Evolutionary conservation across 192 early-diverging fungal genomes (phyloP).

Genomic region (Rhizoclosmatium globosum): DNA sequence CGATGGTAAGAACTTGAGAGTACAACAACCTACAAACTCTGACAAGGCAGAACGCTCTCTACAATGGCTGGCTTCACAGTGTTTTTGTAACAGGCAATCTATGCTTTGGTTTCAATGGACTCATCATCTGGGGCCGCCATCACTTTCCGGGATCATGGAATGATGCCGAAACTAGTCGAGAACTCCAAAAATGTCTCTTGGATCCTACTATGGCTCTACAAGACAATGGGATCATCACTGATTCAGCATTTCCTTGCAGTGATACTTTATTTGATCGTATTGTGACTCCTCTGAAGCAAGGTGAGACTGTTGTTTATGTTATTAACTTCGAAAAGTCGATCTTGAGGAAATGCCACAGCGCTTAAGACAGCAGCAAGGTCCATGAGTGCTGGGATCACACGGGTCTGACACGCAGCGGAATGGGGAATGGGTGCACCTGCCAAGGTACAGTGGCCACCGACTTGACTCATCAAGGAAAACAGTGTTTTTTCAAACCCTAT

Average conservation of each 20-base stretch:
- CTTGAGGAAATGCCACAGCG: not conserved
- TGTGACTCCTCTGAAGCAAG: slow-evolving; percentile 27
- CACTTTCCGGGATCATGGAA: slow-evolving; percentile 40
- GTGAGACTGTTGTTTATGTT: not conserved
- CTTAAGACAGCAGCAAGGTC: not conserved
- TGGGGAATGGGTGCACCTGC: slow-evolving; percentile 40
- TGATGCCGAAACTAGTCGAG: slow-evolving; percentile 13
- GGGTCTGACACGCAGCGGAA: slow-evolving; percentile 23
- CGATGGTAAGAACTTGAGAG: slow-evolving; percentile 38
- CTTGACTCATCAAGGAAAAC: no score
- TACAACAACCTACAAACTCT: slow-evolving; percentile 15
- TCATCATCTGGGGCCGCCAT: slow-evolving; percentile 28
- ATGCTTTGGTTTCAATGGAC: slow-evolving; percentile 32
- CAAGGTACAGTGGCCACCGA: no score
- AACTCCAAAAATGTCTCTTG: not conserved
- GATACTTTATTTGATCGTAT: not conserved
- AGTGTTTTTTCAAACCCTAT: no score
- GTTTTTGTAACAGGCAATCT: slow-evolving; percentile 29
- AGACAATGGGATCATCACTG: slow-evolving; percentile 16
- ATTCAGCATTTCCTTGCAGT: slow-evolving; percentile 18
- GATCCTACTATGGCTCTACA: slow-evolving; percentile 2
- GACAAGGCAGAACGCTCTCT: slow-evolving; percentile 32
- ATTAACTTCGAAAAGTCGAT: no score
- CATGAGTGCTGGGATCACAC: slow-evolving; percentile 20
- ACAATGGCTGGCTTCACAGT: slow-evolving; percentile 34